These are phyloP conservation scores for Camillea tinctor DNA, from an alignment of 2,329 filamentous ascomycete genomes.

Conservation along the genomic window DNA sequence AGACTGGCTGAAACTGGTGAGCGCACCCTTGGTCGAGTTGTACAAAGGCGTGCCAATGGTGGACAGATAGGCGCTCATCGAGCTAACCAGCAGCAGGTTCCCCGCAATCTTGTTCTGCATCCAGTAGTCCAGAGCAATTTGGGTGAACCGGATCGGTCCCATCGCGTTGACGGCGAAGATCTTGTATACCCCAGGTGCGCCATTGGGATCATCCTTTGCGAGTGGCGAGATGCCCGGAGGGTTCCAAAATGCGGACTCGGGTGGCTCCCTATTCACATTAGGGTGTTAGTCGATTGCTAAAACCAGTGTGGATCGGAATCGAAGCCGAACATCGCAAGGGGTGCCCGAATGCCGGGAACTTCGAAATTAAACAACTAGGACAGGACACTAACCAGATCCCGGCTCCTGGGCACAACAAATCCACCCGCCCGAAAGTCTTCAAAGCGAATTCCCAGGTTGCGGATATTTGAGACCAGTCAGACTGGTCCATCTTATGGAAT, in stretches of 20 bases:
- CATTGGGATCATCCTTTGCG: constrained; percentile 17
- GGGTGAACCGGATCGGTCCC: constrained; percentile 23
- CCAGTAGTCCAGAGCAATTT: constrained; percentile 32
- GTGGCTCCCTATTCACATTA: constrained; percentile 15
- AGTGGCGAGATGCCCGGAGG: constrained; percentile 18
- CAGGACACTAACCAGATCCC: background rate
- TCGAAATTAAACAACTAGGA: constrained; percentile 1
- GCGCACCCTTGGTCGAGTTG: constrained; percentile 29
- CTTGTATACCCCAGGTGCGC: constrained; percentile 16
- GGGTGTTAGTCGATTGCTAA: background rate
- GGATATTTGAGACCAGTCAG: constrained; percentile 28
- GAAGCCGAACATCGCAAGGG: no score
- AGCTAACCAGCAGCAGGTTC: constrained; percentile 29
- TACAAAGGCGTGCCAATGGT: constrained; percentile 31
- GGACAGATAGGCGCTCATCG: constrained; percentile 31
- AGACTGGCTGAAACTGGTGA: constrained; percentile 17
- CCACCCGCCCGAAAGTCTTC: constrained; percentile 16
- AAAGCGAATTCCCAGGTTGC: constrained; percentile 21
- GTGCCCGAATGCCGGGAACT: no score
- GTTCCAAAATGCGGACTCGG: constrained; percentile 23
- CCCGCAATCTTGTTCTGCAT: constrained; percentile 23
- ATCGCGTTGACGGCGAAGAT: constrained; percentile 22
- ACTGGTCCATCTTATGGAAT: constrained; percentile 18
- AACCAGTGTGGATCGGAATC: no score
- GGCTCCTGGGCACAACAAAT: constrained; percentile 9